Evolutionary conservation across 495 filamentous ascomycete genomes (phyloP).

Genomic region (Bacidia gigantensis): DNA sequence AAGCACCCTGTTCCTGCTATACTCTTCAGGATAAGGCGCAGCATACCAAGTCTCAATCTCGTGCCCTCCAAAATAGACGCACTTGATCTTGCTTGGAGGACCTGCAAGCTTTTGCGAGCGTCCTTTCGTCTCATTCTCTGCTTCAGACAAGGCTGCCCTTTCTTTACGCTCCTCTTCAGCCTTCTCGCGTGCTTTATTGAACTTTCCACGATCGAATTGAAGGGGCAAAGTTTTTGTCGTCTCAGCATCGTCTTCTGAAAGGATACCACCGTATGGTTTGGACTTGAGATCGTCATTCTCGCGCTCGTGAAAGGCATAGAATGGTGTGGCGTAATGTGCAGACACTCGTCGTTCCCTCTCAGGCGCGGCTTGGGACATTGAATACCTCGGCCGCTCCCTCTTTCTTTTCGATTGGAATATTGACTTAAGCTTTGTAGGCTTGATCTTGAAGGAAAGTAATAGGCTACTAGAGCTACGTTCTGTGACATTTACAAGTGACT

Average conservation of each 20-base stretch:
- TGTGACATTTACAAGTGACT: constrained; percentile 21
- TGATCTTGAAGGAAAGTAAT: constrained; percentile 45
- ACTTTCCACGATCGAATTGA: constrained; percentile 62
- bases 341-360: constrained; percentile 31
- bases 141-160: constrained; percentile 36
- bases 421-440: constrained; percentile 41
- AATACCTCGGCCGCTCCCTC: constrained; percentile 21
- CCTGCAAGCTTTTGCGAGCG: constrained; percentile 57
- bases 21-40: constrained; percentile 97
- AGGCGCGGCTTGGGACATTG: constrained; percentile 28
- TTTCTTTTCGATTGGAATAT: constrained; percentile 34
- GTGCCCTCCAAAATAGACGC: constrained; percentile 92
- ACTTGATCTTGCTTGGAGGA: constrained; percentile 90
- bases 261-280: constrained; percentile 91
- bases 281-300: constrained; percentile 79
- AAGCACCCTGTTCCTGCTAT: constrained; percentile 83
- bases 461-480: constrained; percentile 30
- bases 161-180: constrained; percentile 85
- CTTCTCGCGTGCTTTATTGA: constrained; percentile 73
- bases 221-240: constrained; percentile 77
- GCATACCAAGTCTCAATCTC: constrained; percentile 99
- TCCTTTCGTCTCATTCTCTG: constrained; percentile 32
- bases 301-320: constrained; percentile 74
- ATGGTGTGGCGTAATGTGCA: constrained; percentile 51
- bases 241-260: constrained; percentile 79